Conservation (phyloP, 345 rosid species). For the Salix brachista region DNA sequence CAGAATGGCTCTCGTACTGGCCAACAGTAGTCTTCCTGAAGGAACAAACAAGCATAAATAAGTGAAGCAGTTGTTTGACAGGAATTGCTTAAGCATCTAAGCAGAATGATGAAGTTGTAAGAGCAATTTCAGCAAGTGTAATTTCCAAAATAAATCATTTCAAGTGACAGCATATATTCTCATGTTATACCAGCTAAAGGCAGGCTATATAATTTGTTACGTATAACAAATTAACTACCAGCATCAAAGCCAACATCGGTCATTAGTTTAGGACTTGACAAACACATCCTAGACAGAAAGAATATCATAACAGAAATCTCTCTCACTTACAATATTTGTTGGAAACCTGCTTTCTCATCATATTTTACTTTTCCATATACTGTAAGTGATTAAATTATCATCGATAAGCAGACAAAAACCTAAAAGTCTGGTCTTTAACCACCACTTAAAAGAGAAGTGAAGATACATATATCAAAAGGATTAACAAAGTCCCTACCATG, state of each 20-base stretch:
- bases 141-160: background rate
- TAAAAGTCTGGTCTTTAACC: too few relatives aligned
- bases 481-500: too few relatives aligned
- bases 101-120: background rate
- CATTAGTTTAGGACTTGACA: background rate
- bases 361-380: too few relatives aligned
- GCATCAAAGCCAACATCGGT: background rate
- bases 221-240: background rate
- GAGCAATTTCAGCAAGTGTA: slow-evolving; percentile 9
- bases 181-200: too few relatives aligned
- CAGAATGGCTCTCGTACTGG: slow-evolving; percentile 91
- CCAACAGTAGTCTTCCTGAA: slow-evolving; percentile 94
- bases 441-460: too few relatives aligned
- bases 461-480: too few relatives aligned
- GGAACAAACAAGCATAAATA: slow-evolving; percentile 3
- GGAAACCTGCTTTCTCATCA: background rate
- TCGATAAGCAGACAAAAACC: too few relatives aligned
- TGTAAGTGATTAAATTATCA: too few relatives aligned
- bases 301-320: background rate
- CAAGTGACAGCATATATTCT: background rate
- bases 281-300: background rate
- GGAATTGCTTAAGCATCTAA: background rate
- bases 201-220: too few relatives aligned
- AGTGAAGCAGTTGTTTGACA: slow-evolving; percentile 10
- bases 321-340: background rate